Evolutionary conservation across 257 asterid genomes (phyloP).

Genomic region (Salvia splendens): DNA sequence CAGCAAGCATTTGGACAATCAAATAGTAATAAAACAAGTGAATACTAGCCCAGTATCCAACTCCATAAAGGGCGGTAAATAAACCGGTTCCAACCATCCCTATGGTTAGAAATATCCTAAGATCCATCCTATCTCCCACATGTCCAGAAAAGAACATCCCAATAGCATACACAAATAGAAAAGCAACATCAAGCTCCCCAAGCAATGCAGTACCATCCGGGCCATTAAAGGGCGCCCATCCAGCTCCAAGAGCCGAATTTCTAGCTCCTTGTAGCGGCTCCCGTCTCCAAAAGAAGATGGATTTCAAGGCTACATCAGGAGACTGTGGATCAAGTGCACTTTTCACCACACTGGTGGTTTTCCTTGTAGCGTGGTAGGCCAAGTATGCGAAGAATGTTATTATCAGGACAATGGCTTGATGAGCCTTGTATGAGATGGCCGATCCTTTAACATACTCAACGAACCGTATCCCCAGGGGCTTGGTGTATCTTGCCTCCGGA

Average conservation of each 20-base stretch:
- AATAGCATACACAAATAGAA: constrained; percentile 77
- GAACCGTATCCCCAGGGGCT: constrained; percentile 68
- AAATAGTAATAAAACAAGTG: constrained; percentile 74
- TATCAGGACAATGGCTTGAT: constrained; percentile 76
- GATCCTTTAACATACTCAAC: constrained; percentile 60
- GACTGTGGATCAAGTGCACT: constrained; percentile 95
- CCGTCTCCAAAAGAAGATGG: constrained; percentile 49
- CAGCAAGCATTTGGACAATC: constrained; percentile 87
- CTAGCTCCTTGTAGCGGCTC: constrained; percentile 34
- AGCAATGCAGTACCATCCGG: constrained; percentile 75
- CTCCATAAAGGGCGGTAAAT: constrained; percentile 81
- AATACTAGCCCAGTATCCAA: constrained; percentile 81
- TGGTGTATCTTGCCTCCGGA: constrained; percentile 37
- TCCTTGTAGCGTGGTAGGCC: constrained; percentile 82
- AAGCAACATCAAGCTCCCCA: constrained; percentile 91
- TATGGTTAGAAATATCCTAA: constrained; percentile 67
- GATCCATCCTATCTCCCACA: constrained; percentile 85
- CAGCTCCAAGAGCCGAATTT: constrained; percentile 49
- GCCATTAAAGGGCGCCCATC: constrained; percentile 91
- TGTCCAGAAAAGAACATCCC: constrained; percentile 97
- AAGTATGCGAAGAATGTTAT: constrained; percentile 85
- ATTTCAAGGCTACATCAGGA: constrained; percentile 40
- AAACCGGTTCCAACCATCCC: constrained; percentile 99
- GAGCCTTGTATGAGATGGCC: constrained; percentile 64
- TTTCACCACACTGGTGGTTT: constrained; percentile 90